phyloP scores from a whole-genome alignment of 179 eudicot genomes.

The Silene noctiflora region DNA sequence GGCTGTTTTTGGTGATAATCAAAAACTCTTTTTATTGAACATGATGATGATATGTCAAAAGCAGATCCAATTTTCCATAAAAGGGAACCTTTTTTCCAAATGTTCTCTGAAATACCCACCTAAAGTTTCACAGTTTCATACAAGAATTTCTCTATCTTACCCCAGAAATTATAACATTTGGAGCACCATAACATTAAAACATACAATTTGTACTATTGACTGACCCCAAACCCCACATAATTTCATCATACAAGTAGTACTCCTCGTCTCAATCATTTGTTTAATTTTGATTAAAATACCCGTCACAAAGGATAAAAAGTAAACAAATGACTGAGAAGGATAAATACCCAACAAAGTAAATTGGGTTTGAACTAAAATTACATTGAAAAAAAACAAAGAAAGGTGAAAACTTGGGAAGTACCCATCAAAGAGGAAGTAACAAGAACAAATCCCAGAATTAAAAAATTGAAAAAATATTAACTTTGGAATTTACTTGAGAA shows the following conservation, averaged over 20 bases:
- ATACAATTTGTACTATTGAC: no score
- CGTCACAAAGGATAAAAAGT: not conserved
- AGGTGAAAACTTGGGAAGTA: not conserved
- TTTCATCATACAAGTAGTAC: not conserved
- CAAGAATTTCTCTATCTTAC: conserved; percentile 44
- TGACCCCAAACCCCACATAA: conserved; percentile 4
- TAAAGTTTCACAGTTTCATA: conserved; percentile 56
- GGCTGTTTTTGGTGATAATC: conserved; percentile 21
- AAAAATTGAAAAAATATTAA: not conserved
- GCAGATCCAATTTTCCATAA: conserved; percentile 73
- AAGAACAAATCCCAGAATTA: not conserved
- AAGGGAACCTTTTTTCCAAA: conserved; percentile 46
- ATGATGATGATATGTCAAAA: conserved; percentile 57
- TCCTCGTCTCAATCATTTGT: no score
- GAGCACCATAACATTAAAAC: not conserved
- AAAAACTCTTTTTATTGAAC: conserved; percentile 26
- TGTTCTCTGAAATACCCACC: conserved; percentile 57
- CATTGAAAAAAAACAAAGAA: not conserved
- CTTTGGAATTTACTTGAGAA: not conserved
- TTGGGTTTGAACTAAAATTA: not conserved
- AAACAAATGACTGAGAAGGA: not conserved
- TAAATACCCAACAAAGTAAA: not conserved
- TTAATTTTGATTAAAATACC: no score
- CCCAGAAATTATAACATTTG: conserved; percentile 20
- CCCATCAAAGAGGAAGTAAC: not conserved